Percentiles rank a stretch among this genome's conserved stretches.
Conservation (phyloP, 176 grass and related monocot species). For the Chloris gayana region DNA sequence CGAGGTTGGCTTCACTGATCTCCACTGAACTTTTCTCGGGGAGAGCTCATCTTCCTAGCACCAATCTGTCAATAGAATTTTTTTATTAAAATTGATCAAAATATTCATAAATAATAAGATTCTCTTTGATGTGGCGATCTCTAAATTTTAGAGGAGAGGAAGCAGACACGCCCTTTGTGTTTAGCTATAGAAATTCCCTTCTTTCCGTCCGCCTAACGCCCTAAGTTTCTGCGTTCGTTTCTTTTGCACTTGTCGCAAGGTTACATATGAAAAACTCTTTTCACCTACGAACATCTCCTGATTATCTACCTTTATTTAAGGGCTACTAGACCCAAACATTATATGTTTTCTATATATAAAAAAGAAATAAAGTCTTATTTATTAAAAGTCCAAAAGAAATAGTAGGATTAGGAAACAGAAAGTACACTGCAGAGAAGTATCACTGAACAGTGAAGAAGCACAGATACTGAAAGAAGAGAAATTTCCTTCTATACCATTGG, state of each 20-base stretch:
- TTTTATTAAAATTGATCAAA: too few species aligned
- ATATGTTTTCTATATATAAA: too few species aligned
- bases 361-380: neutral
- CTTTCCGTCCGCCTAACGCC: constrained; percentile 4
- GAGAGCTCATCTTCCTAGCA: constrained; percentile 13
- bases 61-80: too few species aligned
- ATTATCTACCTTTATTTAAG: neutral
- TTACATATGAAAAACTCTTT: neutral
- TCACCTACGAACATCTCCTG: neutral
- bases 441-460: constrained; percentile 6
- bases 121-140: too few species aligned
- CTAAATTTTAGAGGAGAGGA: too few species aligned
- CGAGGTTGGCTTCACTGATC: constrained; percentile 24
- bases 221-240: neutral
- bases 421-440: constrained; percentile 5
- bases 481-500: too few species aligned
- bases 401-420: neutral
- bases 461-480: neutral
- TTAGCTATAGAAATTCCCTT: neutral
- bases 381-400: neutral
- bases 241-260: constrained; percentile 9
- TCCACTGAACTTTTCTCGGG: constrained; percentile 2
- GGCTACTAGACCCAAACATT: neutral
- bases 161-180: too few species aligned
- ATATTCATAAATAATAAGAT: too few species aligned